Evolutionary conservation across 306 rosid species (phyloP), one percentile per base, ranked within the genome.

Genomic region (Oxytropis ochrocephala): DNA sequence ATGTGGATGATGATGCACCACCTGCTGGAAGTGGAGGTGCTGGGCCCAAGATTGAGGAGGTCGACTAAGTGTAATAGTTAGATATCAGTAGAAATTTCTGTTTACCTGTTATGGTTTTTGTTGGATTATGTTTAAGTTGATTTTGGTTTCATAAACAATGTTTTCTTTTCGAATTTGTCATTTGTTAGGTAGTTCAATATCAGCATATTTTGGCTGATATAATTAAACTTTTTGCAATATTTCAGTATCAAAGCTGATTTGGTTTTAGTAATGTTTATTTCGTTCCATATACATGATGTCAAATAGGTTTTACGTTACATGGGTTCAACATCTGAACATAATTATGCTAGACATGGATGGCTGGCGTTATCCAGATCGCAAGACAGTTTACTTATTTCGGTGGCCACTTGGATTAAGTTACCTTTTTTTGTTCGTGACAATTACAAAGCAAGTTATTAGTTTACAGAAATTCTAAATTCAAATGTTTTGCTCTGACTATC

Each of bases 1-100:
- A 43, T 0, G 56, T 58, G 55, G 85, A 84, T 54, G 89, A 84
- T 18, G 94, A 85, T 49, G 85, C 52, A 18, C 87, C 84, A 27
- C 84, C 91, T 6, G 68, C 88, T 9, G 59, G 83, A 55, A 82
- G 85, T 4, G 69, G 96, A 4, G 91, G 87, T 60, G 88, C 87
- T 70, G 91, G 91, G 39, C 94, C 94, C 3, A 90, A 87, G 77
- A 90, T 90, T 42, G 96, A 90, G 75, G 89, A 90, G 83, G 91
- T 90, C 3, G 88, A 87, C 50, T 87, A 85, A 87, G 49, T 57
- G 29, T 11, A 10, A 2, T 19, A 6, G 49, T 32, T 35, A 1
- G 47, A 3, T 6, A 3, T 48, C 13, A 5, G 7, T 6, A 35
- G 75, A 7, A 49, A 11, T 1, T 19, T 44, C 50, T 65, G 14